These are phyloP conservation scores for Solanum piurae DNA, from an alignment of 257 asterid species.

Conservation along the genomic window DNA sequence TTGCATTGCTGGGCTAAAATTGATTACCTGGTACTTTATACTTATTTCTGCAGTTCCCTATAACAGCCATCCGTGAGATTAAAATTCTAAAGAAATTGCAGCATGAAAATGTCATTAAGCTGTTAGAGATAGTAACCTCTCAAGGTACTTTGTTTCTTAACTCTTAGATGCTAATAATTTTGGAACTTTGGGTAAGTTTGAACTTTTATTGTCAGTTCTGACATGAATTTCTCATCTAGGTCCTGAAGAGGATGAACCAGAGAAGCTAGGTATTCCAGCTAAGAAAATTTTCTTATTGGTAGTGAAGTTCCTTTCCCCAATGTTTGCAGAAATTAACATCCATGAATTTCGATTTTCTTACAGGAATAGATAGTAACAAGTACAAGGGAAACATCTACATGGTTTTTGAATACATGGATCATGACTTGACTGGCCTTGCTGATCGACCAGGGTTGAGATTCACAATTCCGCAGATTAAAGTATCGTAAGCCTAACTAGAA, in stretches of 20 bases:
- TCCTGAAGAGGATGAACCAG: constrained; percentile 59
- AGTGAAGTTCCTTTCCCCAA: constrained; percentile 1
- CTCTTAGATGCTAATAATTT: background rate
- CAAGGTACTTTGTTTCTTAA: constrained; percentile 39
- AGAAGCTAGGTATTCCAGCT: constrained; percentile 42
- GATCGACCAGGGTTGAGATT: constrained; percentile 97
- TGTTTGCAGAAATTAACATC: background rate
- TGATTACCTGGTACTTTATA: constrained; percentile 2
- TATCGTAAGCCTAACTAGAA: constrained; percentile 23
- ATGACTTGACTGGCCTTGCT: constrained; percentile 89
- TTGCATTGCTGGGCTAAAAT: background rate
- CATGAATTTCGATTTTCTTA: background rate
- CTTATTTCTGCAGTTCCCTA: constrained; percentile 61
- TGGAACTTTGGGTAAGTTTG: background rate
- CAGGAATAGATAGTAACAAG: constrained; percentile 55
- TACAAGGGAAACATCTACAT: constrained; percentile 87
- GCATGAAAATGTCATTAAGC: constrained; percentile 76
- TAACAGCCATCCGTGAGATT: constrained; percentile 92
- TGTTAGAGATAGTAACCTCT: constrained; percentile 95
- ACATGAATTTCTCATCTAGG: constrained; percentile 36
- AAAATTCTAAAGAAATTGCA: constrained; percentile 82
- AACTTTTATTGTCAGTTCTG: constrained; percentile 2
- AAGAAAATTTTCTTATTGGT: background rate
- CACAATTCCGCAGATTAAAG: constrained; percentile 88
- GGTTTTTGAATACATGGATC: constrained; percentile 99